These are phyloP conservation scores for Dictyostelium gargantuum DNA, from an alignment of 208 protist species.

Conservation along the genomic window DNA sequence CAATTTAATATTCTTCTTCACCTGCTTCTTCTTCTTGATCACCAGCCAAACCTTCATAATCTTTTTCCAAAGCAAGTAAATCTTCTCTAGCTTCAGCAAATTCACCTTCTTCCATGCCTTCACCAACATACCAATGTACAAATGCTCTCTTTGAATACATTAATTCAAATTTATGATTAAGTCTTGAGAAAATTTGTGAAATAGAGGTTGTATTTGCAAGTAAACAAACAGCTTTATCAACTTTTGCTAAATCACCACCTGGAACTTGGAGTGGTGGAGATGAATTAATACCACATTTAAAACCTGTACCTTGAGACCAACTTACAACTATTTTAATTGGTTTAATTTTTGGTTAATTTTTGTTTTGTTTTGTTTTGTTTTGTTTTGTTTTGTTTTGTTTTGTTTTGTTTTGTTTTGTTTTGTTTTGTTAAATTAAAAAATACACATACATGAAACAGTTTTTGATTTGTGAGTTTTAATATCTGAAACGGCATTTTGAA, in stretches of 20 bases:
- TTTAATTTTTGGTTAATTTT: too few species aligned
- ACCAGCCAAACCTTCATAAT: conserved; percentile 84
- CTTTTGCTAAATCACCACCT: conserved; percentile 94
- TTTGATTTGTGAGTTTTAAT: conserved; percentile 93
- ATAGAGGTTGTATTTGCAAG: conserved; percentile 94
- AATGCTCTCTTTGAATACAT: conserved; percentile 95
- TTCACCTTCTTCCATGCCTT: conserved; percentile 97
- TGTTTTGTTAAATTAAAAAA: too few species aligned
- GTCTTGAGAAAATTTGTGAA: conserved; percentile 92
- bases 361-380: too few species aligned
- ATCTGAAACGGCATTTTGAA: conserved; percentile 90
- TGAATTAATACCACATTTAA: conserved; percentile 97
- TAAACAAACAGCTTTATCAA: conserved; percentile 95
- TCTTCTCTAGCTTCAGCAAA: conserved; percentile 92
- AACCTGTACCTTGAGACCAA: not conserved
- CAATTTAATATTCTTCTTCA: not conserved
- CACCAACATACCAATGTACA: conserved; percentile 96
- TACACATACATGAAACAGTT: not conserved
- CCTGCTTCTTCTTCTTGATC: not conserved
- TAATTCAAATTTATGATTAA: conserved; percentile 87
- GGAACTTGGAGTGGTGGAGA: conserved; percentile 93
- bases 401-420: too few species aligned
- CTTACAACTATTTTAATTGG: not conserved
- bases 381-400: too few species aligned
- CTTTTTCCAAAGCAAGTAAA: conserved; percentile 92